Base-by-base conservation (phyloP, 805 yeast genomes). In the Blastobotrys terrestris region DNA sequence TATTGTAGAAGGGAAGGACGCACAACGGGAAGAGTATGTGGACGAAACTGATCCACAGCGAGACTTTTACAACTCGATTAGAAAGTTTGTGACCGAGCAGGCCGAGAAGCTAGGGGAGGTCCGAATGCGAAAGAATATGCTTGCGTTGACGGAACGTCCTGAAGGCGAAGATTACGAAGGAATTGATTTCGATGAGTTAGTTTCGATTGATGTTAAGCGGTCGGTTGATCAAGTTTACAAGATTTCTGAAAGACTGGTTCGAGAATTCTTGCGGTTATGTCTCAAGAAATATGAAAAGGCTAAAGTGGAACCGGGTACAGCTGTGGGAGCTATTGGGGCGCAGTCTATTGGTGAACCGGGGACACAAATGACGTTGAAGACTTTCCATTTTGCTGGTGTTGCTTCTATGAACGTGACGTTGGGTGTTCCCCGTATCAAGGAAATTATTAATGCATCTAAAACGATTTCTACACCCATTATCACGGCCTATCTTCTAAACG, bases 331-430 rank as follows among this genome's bases (percentile, higher is more conserved):
- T 21, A 91, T 94, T 72, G 99, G 98, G 61, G 99, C 99, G 0
- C 99, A 94, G 68, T 88, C 97, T 44, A 94, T 94, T 75, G 99
- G 99, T 73, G 99, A 92, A 67, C 99, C 99, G 19, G 99, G 98
- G 68, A 94, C 99, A 0, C 99, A 94, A 73, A 94, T 94, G 99
- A 94, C 99, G 3, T 78, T 86, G 66, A 86, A 86, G 67, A 86
- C 95, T 55, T 92, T 92, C 88, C 99, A 94, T 77, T 94, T 94
- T 78, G 99, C 99, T 64, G 99, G 99, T 78, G 99, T 94, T 53
- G 98, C 99, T 39, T 87, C 96, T 46, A 94, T 92, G 97, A 94
- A 94, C 75, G 96, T 92, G 59, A 94, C 99, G 0, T 79, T 94
- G 61, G 99, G 99, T 80, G 99, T 94, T 50, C 99, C 99, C 48